Conservation (phyloP, 23 red algal genomes). For the Gracilariopsis chorda region DNA sequence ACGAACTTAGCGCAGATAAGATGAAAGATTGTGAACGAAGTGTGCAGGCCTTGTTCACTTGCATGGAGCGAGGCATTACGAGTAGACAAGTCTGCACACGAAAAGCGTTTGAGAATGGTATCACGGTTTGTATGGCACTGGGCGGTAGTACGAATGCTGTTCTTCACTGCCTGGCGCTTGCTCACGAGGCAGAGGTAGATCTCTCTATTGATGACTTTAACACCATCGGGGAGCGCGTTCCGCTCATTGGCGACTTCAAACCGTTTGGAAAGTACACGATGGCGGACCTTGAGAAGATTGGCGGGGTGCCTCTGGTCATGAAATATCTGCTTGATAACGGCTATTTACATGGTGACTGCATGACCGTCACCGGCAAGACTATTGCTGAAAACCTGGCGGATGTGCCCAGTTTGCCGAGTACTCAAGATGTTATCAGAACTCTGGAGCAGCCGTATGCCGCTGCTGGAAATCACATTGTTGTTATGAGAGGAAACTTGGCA, state of each 20-base stretch:
- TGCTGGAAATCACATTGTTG: constrained; percentile 83
- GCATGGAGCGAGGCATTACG: constrained; percentile 90
- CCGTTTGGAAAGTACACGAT: constrained; percentile 97
- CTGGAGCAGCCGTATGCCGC: constrained; percentile 80
- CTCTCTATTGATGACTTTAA: constrained; percentile 98
- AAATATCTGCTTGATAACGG: constrained; percentile 91
- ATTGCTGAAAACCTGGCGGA: constrained; percentile 84
- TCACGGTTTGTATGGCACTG: constrained; percentile 91
- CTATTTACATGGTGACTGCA: constrained; percentile 91
- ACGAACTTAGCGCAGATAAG: constrained; percentile 78
- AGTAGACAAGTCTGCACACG: constrained; percentile 83
- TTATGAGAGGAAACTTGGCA: constrained; percentile 96
- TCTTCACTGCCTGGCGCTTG: constrained; percentile 91
- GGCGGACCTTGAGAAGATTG: constrained; percentile 96
- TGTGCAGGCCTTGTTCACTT: constrained; percentile 93
- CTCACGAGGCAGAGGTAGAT: constrained; percentile 92
- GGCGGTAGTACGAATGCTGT: constrained; percentile 98
- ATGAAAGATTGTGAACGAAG: constrained; percentile 68
- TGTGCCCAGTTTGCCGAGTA: constrained; percentile 53
- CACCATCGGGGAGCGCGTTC: constrained; percentile 75
- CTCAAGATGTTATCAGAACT: constrained; percentile 69
- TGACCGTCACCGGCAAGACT: constrained; percentile 97
- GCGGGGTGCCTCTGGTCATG: constrained; percentile 97
- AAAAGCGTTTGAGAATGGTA: constrained; percentile 97
- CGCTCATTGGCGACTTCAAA: constrained; percentile 96